Evolutionary conservation across 371 early-diverging fungal genomes (phyloP).

Genomic region (Chytridiales sp.): DNA sequence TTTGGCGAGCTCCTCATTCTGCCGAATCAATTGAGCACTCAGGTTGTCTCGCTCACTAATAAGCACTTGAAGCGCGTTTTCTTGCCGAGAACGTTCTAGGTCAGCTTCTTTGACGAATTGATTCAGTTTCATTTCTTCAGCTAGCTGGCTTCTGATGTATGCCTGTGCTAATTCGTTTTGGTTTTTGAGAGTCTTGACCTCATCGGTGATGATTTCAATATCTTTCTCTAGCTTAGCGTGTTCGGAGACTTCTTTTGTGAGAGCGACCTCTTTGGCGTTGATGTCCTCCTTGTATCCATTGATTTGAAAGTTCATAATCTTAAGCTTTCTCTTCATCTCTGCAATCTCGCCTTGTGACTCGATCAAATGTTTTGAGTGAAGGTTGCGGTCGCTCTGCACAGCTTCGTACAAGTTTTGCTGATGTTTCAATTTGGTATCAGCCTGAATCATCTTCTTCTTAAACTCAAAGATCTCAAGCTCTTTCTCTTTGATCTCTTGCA

Average conservation of each 20-base stretch:
- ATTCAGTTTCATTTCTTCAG: slow-evolving; percentile 51
- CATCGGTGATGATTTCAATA: slow-evolving; percentile 49
- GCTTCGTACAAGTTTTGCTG: slow-evolving; percentile 61
- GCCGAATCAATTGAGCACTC: slow-evolving; percentile 48
- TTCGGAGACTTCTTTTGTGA: slow-evolving; percentile 46
- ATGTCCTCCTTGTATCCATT: slow-evolving; percentile 57
- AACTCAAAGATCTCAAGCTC: slow-evolving; percentile 52
- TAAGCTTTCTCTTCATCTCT: slow-evolving; percentile 56
- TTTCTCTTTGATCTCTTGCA: slow-evolving; percentile 48
- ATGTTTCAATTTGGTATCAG: slow-evolving; percentile 56
- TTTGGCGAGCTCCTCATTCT: slow-evolving; percentile 51
- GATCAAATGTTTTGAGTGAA: slow-evolving; percentile 54
- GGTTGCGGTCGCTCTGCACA: slow-evolving; percentile 55
- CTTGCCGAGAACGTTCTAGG: slow-evolving; percentile 46
- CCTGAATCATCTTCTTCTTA: slow-evolving; percentile 49
- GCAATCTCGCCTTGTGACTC: slow-evolving; percentile 54
- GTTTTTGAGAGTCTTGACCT: slow-evolving; percentile 47
- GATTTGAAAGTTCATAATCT: slow-evolving; percentile 59
- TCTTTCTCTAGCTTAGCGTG: slow-evolving; percentile 47
- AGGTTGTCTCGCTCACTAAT: slow-evolving; percentile 52
- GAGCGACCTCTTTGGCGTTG: slow-evolving; percentile 44
- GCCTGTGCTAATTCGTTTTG: slow-evolving; percentile 54
- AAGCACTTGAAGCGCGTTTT: slow-evolving; percentile 46
- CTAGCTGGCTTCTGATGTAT: slow-evolving; percentile 48
- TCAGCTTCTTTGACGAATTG: slow-evolving; percentile 61